A percentile compares a stretch with the other conserved stretches of the same genome.
Conservation (phyloP, 2,329 filamentous ascomycete genomes). For the Orbilia quercus region DNA sequence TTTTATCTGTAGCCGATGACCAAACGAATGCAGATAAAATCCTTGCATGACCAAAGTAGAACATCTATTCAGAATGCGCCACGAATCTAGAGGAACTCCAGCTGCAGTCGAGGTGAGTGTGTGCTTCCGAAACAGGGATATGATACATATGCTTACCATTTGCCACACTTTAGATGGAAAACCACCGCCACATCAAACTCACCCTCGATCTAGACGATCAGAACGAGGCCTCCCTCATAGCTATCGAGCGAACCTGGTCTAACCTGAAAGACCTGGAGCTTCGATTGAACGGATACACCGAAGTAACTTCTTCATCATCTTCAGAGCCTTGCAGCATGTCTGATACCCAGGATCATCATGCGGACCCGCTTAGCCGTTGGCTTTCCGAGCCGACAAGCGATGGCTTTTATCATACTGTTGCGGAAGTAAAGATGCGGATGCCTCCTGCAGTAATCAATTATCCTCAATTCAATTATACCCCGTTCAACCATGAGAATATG, state of each 20-base stretch:
- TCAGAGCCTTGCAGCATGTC: background rate
- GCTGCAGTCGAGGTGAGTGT: slow-evolving; percentile 29
- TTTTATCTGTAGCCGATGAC: slow-evolving; percentile 44
- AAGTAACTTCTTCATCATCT: no score
- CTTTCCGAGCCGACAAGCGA: slow-evolving; percentile 26
- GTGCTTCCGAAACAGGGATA: slow-evolving; percentile 5
- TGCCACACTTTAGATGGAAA: slow-evolving; percentile 38
- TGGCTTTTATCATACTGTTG: slow-evolving; percentile 36
- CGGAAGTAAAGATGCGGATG: slow-evolving; percentile 13
- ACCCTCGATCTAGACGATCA: slow-evolving; percentile 19
- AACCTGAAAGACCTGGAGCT: slow-evolving; percentile 23
- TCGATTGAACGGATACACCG: slow-evolving; percentile 20
- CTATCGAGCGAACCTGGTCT: slow-evolving; percentile 39
- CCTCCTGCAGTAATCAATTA: background rate
- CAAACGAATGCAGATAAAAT: slow-evolving; percentile 41
- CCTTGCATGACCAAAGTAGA: slow-evolving; percentile 29
- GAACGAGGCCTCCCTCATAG: slow-evolving; percentile 1
- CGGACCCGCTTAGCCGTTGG: slow-evolving; percentile 20
- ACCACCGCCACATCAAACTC: slow-evolving; percentile 23
- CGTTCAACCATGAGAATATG: background rate
- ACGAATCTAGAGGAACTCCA: slow-evolving; percentile 18
- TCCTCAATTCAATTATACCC: background rate
- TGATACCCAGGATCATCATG: background rate
- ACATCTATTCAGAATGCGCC: slow-evolving; percentile 30
- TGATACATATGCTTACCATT: slow-evolving; percentile 2